phyloP scores from a whole-genome alignment of 2,329 filamentous ascomycete genomes.

The Ophiostoma pallidulum region DNA sequence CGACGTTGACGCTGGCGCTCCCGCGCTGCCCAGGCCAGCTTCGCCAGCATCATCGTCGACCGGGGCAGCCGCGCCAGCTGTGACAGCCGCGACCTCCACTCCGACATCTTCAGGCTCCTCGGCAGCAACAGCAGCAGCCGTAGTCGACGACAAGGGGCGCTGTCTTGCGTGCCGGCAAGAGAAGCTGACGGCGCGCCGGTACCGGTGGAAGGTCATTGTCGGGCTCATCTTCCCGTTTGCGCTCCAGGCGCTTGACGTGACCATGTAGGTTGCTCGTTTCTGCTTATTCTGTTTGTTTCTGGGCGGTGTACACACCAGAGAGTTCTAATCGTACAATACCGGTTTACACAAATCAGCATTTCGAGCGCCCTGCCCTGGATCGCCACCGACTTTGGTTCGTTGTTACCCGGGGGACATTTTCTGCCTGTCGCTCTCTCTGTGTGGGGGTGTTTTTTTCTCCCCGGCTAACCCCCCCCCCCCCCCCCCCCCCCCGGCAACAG shows the following conservation, averaged over 20 bases:
- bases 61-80: background rate
- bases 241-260: constrained; percentile 54
- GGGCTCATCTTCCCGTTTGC: constrained; percentile 52
- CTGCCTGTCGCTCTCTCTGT: background rate
- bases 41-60: background rate
- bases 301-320: too few species aligned
- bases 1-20: background rate
- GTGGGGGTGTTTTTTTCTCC: background rate
- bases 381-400: constrained; percentile 51
- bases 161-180: constrained; percentile 21
- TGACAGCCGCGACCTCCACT: background rate
- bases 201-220: constrained; percentile 50
- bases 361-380: constrained; percentile 53
- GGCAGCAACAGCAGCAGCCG: background rate
- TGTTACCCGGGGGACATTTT: background rate
- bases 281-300: background rate
- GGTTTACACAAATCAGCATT: constrained; percentile 21
- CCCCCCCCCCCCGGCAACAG: constrained; percentile 21
- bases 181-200: constrained; percentile 25
- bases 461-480: too few species aligned
- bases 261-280: constrained; percentile 32
- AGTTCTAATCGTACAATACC: too few species aligned
- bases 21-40: background rate
- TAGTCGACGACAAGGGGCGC: background rate
- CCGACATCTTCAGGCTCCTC: too few species aligned